Evolutionary conservation across 441 rosid genomes (phyloP).

Genomic region (Pelargonium australe): DNA sequence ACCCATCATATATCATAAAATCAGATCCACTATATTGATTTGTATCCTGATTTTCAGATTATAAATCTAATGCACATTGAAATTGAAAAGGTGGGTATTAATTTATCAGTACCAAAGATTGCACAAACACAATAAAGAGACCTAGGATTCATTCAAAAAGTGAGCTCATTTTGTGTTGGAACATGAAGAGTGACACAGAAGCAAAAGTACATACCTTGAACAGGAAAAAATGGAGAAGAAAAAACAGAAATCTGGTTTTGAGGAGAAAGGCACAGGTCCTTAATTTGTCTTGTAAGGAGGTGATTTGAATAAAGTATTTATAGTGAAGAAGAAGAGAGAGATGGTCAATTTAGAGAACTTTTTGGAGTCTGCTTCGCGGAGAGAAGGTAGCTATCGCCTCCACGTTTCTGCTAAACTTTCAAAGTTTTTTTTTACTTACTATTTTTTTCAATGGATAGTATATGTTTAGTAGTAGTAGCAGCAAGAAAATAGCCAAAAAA

Average conservation of each 20-base stretch:
- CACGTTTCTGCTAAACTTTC: conserved; percentile 5
- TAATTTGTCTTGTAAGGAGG: conserved; percentile 1
- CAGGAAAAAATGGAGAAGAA: background rate
- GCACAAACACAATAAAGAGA: background rate
- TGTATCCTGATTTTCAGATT: background rate
- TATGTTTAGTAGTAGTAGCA: background rate
- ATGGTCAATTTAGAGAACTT: background rate
- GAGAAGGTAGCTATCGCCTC: background rate
- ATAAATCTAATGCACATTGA: background rate
- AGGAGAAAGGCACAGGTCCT: background rate
- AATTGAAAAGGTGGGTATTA: background rate
- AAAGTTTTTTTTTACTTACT: background rate
- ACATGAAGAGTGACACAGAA: background rate
- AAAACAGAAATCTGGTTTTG: background rate
- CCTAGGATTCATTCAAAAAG: background rate
- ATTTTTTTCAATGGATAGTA: background rate
- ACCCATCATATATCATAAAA: background rate
- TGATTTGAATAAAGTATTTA: background rate
- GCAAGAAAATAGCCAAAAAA: no score
- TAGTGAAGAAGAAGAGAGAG: background rate
- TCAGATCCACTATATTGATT: background rate
- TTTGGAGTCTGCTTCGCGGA: background rate
- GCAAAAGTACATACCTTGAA: background rate
- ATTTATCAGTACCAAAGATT: background rate
- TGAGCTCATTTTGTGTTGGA: background rate